Conservation (phyloP, 2,329 filamentous ascomycete genomes). For the Colletotrichum kahawae region DNA sequence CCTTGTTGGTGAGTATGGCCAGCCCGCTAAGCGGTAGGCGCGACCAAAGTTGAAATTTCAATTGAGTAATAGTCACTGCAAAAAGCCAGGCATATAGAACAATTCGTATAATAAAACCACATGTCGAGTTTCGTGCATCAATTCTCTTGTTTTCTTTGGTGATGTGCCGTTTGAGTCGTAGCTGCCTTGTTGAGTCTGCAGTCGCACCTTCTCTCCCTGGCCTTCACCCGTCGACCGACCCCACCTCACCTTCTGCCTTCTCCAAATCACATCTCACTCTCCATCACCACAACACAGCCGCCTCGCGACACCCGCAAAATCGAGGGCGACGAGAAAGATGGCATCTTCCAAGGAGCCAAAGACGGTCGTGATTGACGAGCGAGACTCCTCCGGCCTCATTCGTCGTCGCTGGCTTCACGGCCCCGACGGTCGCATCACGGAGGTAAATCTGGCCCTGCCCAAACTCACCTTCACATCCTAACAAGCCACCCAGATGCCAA, state of each 20-base stretch:
- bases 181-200: background rate
- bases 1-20: constrained; percentile 72
- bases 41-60: background rate
- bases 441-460: background rate
- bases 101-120: background rate
- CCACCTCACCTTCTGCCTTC: background rate
- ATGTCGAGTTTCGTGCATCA: background rate
- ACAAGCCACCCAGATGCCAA: background rate
- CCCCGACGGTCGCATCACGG: background rate
- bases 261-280: background rate
- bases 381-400: constrained; percentile 1
- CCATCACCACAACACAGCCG: background rate
- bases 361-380: background rate
- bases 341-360: background rate
- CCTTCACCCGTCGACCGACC: background rate
- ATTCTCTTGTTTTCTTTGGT: background rate
- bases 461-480: background rate
- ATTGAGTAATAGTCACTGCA: background rate
- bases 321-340: background rate
- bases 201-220: background rate
- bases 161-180: background rate
- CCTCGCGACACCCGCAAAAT: background rate
- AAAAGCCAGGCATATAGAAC: background rate
- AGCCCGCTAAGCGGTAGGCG: constrained; percentile 40
- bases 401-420: constrained; percentile 4